Percentiles rank a stretch among this genome's conserved stretches.
phyloP scores from a whole-genome alignment of 2,329 filamentous ascomycete species.

The Cladophialophora immunda region DNA sequence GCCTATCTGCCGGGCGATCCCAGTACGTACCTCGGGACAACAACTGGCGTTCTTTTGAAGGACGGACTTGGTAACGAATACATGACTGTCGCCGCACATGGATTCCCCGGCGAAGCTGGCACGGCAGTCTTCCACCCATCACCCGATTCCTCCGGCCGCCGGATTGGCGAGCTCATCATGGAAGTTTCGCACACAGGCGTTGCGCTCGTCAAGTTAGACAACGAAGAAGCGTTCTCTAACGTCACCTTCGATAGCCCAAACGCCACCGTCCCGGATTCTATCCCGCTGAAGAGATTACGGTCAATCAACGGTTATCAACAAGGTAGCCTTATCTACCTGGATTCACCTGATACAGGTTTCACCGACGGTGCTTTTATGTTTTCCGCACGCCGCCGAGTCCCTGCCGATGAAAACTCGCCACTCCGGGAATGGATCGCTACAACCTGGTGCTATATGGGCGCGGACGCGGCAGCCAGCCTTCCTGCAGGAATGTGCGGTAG shows the following conservation, averaged over 20 bases:
- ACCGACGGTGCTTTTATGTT: not conserved
- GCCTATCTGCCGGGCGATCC: not conserved
- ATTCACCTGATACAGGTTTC: not conserved
- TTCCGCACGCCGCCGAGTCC: not conserved
- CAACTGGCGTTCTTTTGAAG: slow-evolving; percentile 11
- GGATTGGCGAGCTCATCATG: not conserved
- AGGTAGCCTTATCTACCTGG: not conserved
- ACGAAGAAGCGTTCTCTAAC: slow-evolving; percentile 4
- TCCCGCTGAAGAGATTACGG: not conserved
- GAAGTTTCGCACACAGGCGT: slow-evolving; percentile 11
- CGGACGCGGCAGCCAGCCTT: slow-evolving; percentile 2
- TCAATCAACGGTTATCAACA: not conserved
- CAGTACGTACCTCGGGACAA: not conserved
- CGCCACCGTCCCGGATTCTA: not conserved
- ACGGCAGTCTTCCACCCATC: not conserved
- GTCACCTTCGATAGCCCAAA: not conserved
- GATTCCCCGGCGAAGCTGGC: not conserved
- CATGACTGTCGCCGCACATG: slow-evolving; percentile 8
- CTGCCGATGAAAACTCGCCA: not conserved
- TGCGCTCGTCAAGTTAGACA: not conserved
- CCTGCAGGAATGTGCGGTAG: slow-evolving; percentile 17
- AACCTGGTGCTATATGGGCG: not conserved
- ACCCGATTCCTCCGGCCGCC: no score
- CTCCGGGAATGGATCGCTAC: not conserved
- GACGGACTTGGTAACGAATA: not conserved